A percentile compares a stretch with the other conserved stretches of the same genome.
Conservation (phyloP, 345 rosid species). For the Brassica juncea region DNA sequence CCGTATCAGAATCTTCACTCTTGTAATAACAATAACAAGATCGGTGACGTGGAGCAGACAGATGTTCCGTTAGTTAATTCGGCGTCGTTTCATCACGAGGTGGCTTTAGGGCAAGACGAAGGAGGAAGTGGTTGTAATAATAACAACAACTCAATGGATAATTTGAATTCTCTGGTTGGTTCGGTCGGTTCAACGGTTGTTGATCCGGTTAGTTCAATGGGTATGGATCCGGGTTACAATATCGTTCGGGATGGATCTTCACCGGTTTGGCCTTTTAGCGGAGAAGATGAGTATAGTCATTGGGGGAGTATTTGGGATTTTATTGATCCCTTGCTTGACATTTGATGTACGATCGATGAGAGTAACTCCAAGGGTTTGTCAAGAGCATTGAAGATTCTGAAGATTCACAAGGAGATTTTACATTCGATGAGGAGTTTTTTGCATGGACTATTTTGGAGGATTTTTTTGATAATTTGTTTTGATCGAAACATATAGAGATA, state of each 20-base stretch:
- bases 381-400: constrained; percentile 19
- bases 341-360: constrained; percentile 37
- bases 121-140: constrained; percentile 22
- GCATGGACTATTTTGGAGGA: constrained; percentile 35
- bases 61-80: constrained; percentile 22
- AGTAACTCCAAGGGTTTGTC: not conserved
- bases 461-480: not conserved
- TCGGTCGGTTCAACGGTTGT: constrained; percentile 44
- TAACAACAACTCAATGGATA: constrained; percentile 29
- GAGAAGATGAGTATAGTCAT: constrained; percentile 65
- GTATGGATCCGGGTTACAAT: constrained; percentile 47
- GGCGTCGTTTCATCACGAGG: constrained; percentile 14
- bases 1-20: constrained; percentile 35
- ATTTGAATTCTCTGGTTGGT: constrained; percentile 47
- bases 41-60: constrained; percentile 15
- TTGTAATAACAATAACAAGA: constrained; percentile 7
- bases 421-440: constrained; percentile 12
- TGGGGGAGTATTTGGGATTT: constrained; percentile 63
- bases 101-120: constrained; percentile 36
- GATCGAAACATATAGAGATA: not conserved
- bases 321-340: constrained; percentile 57
- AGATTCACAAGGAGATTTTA: constrained; percentile 22
- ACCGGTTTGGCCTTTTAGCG: constrained; percentile 58
- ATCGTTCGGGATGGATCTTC: constrained; percentile 52
- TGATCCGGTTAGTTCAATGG: constrained; percentile 45